Percentiles rank a stretch among this genome's conserved stretches.
phyloP scores from a whole-genome alignment of 2,329 filamentous ascomycete genomes.

The Cephalotrichum gorgonifer region DNA sequence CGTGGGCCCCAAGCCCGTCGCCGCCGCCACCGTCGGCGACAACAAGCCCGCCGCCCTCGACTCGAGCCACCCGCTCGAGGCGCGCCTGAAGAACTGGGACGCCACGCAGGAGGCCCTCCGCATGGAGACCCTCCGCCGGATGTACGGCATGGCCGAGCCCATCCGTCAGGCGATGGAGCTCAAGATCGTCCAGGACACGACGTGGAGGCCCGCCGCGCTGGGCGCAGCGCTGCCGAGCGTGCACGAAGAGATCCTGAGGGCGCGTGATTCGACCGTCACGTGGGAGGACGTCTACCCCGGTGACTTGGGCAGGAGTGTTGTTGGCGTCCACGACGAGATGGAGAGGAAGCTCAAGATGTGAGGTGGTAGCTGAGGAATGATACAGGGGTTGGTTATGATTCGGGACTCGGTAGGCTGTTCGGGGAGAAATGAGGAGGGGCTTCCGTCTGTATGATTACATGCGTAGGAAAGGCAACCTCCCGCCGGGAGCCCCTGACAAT shows the following conservation, averaged over 20 bases:
- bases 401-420: not conserved
- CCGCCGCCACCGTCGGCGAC: slow-evolving; percentile 29
- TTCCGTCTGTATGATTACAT: not conserved
- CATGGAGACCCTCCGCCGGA: slow-evolving; percentile 77
- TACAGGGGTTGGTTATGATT: not conserved
- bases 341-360: slow-evolving; percentile 78
- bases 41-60: slow-evolving; percentile 37
- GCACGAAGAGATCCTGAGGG: slow-evolving; percentile 82
- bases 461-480: too few species aligned
- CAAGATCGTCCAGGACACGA: slow-evolving; percentile 70
- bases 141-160: slow-evolving; percentile 88
- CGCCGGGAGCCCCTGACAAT: not conserved
- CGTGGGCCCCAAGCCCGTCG: slow-evolving; percentile 53
- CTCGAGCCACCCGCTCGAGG: slow-evolving; percentile 75
- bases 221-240: slow-evolving; percentile 50
- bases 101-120: slow-evolving; percentile 78
- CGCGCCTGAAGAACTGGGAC: slow-evolving; percentile 83
- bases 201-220: slow-evolving; percentile 68
- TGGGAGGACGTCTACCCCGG: slow-evolving; percentile 95
- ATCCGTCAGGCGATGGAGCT: slow-evolving; percentile 91
- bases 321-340: slow-evolving; percentile 84
- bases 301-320: slow-evolving; percentile 50
- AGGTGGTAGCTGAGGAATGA: too few species aligned
- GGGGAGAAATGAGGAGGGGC: not conserved
- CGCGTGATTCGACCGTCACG: slow-evolving; percentile 63